Evolutionary conservation across 1,284 basidiomycete species (phyloP).

Genomic region (Naganishia cerealis): DNA sequence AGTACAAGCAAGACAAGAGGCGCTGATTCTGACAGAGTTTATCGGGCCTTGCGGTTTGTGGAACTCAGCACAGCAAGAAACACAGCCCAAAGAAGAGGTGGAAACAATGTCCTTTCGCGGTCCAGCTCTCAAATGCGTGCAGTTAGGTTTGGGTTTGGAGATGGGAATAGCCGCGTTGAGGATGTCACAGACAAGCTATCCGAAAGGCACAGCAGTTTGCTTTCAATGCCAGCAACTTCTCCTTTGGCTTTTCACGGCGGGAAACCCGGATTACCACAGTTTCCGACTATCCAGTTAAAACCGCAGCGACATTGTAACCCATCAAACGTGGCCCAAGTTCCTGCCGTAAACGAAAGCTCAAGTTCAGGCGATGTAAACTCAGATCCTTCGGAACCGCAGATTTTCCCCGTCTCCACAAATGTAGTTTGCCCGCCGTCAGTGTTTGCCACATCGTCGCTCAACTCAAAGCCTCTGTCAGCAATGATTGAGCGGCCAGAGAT

Average conservation of each 20-base stretch:
- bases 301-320: background rate
- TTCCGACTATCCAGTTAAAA: background rate
- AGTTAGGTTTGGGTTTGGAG: background rate
- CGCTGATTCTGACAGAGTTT: background rate
- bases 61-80: background rate
- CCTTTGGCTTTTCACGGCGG: background rate
- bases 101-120: background rate
- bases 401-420: background rate
- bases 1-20: background rate
- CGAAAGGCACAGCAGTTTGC: background rate
- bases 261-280: background rate
- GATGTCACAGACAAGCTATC: background rate
- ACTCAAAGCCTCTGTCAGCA: conserved; percentile 1
- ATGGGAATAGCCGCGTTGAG: background rate
- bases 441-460: background rate
- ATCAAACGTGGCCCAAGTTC: background rate
- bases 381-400: background rate
- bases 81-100: background rate
- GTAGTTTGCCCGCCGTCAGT: background rate
- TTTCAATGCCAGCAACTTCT: background rate
- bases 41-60: background rate
- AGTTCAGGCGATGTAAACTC: no score
- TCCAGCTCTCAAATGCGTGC: background rate
- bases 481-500: background rate
- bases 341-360: no score